Evolutionary conservation across 805 yeast genomes (phyloP).

Genomic region (Candida berthetii): DNA sequence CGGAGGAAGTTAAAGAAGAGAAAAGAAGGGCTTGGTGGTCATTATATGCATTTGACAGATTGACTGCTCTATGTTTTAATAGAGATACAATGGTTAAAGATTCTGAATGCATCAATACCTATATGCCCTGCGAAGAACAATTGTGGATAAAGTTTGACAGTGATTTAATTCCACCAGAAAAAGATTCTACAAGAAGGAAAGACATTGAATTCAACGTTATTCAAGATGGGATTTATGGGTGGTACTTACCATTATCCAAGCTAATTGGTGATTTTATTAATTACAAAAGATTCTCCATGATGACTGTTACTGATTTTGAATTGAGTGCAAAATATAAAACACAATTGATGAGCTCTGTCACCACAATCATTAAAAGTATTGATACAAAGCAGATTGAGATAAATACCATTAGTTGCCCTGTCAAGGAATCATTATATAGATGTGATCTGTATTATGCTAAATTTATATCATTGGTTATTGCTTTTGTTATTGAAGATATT

Average conservation of each 20-base stretch:
- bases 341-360: slow-evolving; percentile 16
- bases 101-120: slow-evolving; percentile 21
- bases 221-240: slow-evolving; percentile 30
- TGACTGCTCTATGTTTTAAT: slow-evolving; percentile 30
- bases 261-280: slow-evolving; percentile 24
- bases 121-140: slow-evolving; percentile 27
- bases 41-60: slow-evolving; percentile 31
- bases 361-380: slow-evolving; percentile 8
- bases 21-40: slow-evolving; percentile 35
- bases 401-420: slow-evolving; percentile 8
- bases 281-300: slow-evolving; percentile 6
- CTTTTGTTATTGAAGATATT: slow-evolving; percentile 11
- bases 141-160: slow-evolving; percentile 21
- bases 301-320: background rate
- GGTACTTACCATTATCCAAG: slow-evolving; percentile 27
- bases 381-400: slow-evolving; percentile 9
- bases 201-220: slow-evolving; percentile 21
- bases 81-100: slow-evolving; percentile 25
- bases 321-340: background rate
- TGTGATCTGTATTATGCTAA: slow-evolving; percentile 16
- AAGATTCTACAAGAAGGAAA: slow-evolving; percentile 20
- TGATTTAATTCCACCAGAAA: slow-evolving; percentile 20
- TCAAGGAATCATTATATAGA: slow-evolving; percentile 6
- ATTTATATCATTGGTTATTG: slow-evolving; percentile 12
- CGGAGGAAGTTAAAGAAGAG: slow-evolving; percentile 29